phyloP scores from a whole-genome alignment of 1,284 basidiomycete species.

The Moesziomyces sp. region DNA sequence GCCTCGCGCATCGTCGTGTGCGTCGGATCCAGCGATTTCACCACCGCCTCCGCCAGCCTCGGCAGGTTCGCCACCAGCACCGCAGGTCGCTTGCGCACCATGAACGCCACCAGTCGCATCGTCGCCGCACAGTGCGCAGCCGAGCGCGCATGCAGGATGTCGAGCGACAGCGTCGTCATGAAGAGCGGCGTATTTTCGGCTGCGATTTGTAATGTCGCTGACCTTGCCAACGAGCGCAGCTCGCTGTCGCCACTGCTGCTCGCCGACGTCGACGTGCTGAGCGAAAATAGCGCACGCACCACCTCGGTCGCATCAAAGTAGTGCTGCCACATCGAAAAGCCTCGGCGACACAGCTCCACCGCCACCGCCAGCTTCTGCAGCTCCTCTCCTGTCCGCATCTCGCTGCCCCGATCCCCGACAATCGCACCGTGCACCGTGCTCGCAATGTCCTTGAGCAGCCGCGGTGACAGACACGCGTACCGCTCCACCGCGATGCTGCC shows the following conservation, averaged over 20 bases:
- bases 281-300: conserved; percentile 82
- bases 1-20: conserved; percentile 83
- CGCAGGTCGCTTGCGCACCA: conserved; percentile 78
- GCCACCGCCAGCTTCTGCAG: conserved; percentile 75
- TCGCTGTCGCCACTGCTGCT: conserved; percentile 21
- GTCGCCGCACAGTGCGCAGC: conserved; percentile 85
- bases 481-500: conserved; percentile 81
- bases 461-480: conserved; percentile 81
- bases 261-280: conserved; percentile 66
- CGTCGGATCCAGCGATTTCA: conserved; percentile 94
- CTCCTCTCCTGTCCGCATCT: conserved; percentile 66
- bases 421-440: conserved; percentile 75
- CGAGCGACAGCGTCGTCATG: conserved; percentile 91
- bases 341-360: conserved; percentile 87
- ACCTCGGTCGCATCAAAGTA: conserved; percentile 91
- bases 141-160: conserved; percentile 83
- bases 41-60: conserved; percentile 90
- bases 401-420: conserved; percentile 24
- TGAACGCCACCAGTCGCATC: conserved; percentile 91
- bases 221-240: conserved; percentile 72
- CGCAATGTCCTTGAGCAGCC: conserved; percentile 80
- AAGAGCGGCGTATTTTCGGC: conserved; percentile 86
- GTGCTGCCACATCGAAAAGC: conserved; percentile 92
- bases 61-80: conserved; percentile 88
- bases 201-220: conserved; percentile 86